Percentiles rank a stretch among this genome's conserved stretches.
phyloP scores from a whole-genome alignment of 768 basidiomycete species.

The Mycena rosella region DNA sequence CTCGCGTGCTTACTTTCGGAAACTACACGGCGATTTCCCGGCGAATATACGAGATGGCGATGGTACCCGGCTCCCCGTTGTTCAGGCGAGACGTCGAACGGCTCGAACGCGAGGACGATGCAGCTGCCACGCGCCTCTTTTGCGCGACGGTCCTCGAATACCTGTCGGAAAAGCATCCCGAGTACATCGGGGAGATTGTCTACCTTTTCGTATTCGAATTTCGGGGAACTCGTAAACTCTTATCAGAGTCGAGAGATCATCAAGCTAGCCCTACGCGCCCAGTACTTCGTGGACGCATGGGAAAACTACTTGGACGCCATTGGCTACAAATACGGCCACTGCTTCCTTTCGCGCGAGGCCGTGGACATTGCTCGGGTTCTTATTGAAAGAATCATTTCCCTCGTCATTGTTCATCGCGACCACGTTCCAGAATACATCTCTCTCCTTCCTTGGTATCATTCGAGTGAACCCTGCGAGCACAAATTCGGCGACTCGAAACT shows the following conservation, averaged over 20 bases:
- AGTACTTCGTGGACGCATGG: constrained; percentile 43
- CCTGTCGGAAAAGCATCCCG: constrained; percentile 40
- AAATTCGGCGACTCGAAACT: constrained; percentile 47
- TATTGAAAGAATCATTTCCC: constrained; percentile 45
- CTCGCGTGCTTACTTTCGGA: constrained; percentile 43
- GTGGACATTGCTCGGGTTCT: constrained; percentile 31
- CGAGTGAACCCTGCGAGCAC: constrained; percentile 51
- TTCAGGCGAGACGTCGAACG: constrained; percentile 50
- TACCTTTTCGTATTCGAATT: constrained; percentile 60
- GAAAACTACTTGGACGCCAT: too few species aligned
- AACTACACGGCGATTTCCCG: constrained; percentile 37
- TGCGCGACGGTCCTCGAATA: constrained; percentile 47
- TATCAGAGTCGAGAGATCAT: constrained; percentile 50
- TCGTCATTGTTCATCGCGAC: constrained; percentile 52
- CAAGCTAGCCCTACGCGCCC: constrained; percentile 46
- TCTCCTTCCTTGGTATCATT: constrained; percentile 51
- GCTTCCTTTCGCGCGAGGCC: constrained; percentile 45
- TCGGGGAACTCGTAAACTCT: constrained; percentile 53
- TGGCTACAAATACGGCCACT: too few species aligned
- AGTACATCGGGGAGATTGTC: constrained; percentile 42
- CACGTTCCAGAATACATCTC: constrained; percentile 38
- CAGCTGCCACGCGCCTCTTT: constrained; percentile 54
- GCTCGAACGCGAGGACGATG: constrained; percentile 59
- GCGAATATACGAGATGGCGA: constrained; percentile 38
- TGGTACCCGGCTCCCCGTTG: constrained; percentile 36